These are phyloP conservation scores for Dendrothele bispora DNA, from an alignment of 768 basidiomycete genomes.

Conservation along the genomic window DNA sequence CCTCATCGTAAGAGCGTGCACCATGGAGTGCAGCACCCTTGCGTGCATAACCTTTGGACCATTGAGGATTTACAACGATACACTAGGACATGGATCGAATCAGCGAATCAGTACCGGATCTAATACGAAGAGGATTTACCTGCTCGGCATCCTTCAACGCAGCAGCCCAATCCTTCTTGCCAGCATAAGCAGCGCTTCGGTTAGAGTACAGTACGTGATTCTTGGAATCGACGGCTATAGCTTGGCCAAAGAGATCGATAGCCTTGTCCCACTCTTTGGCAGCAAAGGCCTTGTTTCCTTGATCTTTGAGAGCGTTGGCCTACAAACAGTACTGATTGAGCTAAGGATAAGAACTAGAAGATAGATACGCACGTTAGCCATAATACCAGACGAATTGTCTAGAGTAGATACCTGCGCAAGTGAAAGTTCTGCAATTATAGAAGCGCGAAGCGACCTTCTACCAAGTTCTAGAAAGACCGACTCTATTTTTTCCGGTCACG, in stretches of 20 bases:
- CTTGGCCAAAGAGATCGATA: slow-evolving; percentile 79
- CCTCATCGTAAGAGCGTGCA: slow-evolving; percentile 72
- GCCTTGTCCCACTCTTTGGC: slow-evolving; percentile 92
- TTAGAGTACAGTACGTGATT: slow-evolving; percentile 94
- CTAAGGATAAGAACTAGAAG: background rate
- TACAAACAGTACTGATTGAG: slow-evolving; percentile 11
- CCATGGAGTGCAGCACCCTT: slow-evolving; percentile 95
- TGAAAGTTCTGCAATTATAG: too few relatives aligned
- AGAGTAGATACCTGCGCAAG: too few relatives aligned
- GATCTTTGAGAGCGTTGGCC: slow-evolving; percentile 76
- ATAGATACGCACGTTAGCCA: slow-evolving; percentile 34
- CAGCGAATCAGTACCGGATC: background rate
- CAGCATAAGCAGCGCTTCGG: slow-evolving; percentile 87
- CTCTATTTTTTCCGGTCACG: too few relatives aligned
- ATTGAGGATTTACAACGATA: slow-evolving; percentile 72
- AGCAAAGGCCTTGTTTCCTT: slow-evolving; percentile 93
- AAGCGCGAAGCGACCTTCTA: too few relatives aligned
- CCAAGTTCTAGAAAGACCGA: too few relatives aligned
- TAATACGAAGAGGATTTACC: slow-evolving; percentile 41
- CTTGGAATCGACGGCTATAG: slow-evolving; percentile 75
- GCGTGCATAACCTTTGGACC: slow-evolving; percentile 89
- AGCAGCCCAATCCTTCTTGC: slow-evolving; percentile 72
- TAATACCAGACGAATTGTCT: slow-evolving; percentile 13
- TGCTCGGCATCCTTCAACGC: slow-evolving; percentile 90
- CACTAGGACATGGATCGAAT: slow-evolving; percentile 47